Evolutionary conservation across 352 stramenopile genomes (phyloP).

Genomic region (Lagenidium giganteum): DNA sequence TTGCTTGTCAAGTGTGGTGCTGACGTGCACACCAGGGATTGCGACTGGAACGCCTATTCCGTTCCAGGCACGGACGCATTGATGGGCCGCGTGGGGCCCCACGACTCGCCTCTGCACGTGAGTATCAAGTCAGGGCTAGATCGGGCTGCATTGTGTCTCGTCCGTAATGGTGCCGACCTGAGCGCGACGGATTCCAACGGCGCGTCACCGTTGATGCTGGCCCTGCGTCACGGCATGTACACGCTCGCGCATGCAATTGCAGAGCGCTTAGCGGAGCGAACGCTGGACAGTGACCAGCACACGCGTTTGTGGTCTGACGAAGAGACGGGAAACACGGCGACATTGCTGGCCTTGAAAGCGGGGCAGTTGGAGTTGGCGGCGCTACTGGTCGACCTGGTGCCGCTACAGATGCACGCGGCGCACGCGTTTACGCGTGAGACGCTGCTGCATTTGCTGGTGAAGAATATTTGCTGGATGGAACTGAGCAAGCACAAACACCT

Average conservation of each 20-base stretch:
- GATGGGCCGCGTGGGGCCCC: too few species aligned
- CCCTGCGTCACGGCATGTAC: constrained; percentile 62
- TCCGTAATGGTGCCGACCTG: constrained; percentile 41
- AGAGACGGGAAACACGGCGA: constrained; percentile 35
- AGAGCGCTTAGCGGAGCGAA: neutral
- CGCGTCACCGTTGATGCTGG: constrained; percentile 35
- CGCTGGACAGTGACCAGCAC: too few species aligned
- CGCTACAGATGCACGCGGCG: constrained; percentile 7
- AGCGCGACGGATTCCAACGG: constrained; percentile 29
- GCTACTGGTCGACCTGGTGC: constrained; percentile 38
- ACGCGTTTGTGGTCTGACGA: constrained; percentile 52
- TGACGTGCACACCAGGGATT: constrained; percentile 17
- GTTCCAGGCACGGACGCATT: neutral
- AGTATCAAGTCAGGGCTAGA: constrained; percentile 50
- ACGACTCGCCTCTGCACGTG: constrained; percentile 47
- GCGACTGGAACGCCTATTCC: too few species aligned
- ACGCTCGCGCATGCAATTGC: constrained; percentile 24
- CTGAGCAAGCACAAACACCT: constrained; percentile 9
- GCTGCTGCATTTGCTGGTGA: constrained; percentile 41
- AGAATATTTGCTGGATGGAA: constrained; percentile 36
- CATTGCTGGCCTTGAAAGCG: constrained; percentile 43
- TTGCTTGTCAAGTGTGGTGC: constrained; percentile 36
- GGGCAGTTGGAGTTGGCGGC: constrained; percentile 53
- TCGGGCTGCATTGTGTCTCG: constrained; percentile 33
- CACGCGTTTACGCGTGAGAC: constrained; percentile 21